These are phyloP conservation scores for Domatiomyces globalis DNA, from an alignment of 2,329 filamentous ascomycete species.

Conservation along the genomic window DNA sequence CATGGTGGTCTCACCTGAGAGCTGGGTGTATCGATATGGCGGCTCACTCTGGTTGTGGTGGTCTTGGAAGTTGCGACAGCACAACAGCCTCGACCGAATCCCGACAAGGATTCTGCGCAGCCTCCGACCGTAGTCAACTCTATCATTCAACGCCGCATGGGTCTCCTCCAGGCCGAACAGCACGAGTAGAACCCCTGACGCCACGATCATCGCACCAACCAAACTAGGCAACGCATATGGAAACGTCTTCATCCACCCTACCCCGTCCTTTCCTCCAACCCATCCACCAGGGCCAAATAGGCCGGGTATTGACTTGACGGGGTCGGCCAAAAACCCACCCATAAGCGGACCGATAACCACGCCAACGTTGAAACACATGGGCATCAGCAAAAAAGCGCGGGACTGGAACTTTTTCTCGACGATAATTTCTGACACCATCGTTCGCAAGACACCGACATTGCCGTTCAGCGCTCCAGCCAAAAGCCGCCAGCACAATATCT, in stretches of 20 bases:
- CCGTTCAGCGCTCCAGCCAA: conserved; percentile 57
- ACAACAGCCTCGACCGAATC: background rate
- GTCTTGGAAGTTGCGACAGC: background rate
- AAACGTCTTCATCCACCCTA: conserved; percentile 50
- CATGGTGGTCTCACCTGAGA: background rate
- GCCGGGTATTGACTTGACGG: conserved; percentile 45
- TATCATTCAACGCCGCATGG: conserved; percentile 26
- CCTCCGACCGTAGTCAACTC: conserved; percentile 28
- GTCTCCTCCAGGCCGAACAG: conserved; percentile 53
- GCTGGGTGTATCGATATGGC: conserved; percentile 8
- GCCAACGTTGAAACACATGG: conserved; percentile 56
- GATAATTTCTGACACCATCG: conserved; percentile 59
- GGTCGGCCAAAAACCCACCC: conserved; percentile 56
- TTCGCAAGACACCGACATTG: conserved; percentile 61
- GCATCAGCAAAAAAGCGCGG: conserved; percentile 44
- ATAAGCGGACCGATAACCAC: conserved; percentile 33
- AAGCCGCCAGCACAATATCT: conserved; percentile 50
- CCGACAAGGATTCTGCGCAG: conserved; percentile 6
- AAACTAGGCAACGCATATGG: conserved; percentile 59
- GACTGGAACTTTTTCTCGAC: conserved; percentile 50
- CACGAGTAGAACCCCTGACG: conserved; percentile 40
- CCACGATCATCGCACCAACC: conserved; percentile 48
- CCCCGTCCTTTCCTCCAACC: conserved; percentile 43
- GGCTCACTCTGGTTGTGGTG: background rate
- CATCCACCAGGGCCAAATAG: conserved; percentile 48